Evolutionary conservation across 768 basidiomycete species (phyloP).

Genomic region (Lyophyllum shimeji): DNA sequence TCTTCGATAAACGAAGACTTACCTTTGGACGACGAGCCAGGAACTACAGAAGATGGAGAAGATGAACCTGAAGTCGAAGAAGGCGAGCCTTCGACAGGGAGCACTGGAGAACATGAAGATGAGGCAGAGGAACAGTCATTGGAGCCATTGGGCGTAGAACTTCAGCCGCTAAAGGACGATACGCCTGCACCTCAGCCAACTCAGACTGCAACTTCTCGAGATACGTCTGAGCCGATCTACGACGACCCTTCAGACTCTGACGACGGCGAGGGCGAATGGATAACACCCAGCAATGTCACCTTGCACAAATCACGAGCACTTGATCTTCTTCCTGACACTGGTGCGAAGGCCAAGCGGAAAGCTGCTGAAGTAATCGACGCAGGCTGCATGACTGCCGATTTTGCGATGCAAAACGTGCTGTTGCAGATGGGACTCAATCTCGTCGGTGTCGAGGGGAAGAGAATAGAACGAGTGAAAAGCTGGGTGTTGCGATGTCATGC

Average conservation of each 20-base stretch:
- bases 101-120: slow-evolving; percentile 17
- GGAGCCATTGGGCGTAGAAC: slow-evolving; percentile 48
- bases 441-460: slow-evolving; percentile 87
- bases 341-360: slow-evolving; percentile 35
- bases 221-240: slow-evolving; percentile 42
- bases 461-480: slow-evolving; percentile 87
- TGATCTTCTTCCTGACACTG: slow-evolving; percentile 69
- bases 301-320: slow-evolving; percentile 87
- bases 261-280: slow-evolving; percentile 94
- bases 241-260: slow-evolving; percentile 79
- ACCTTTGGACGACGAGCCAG: slow-evolving; percentile 17
- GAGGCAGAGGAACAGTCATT: slow-evolving; percentile 22
- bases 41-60: slow-evolving; percentile 5
- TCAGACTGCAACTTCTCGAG: slow-evolving; percentile 9
- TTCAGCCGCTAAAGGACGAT: slow-evolving; percentile 32
- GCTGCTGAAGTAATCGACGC: slow-evolving; percentile 49
- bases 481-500: slow-evolving; percentile 98
- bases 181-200: slow-evolving; percentile 3
- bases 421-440: slow-evolving; percentile 92
- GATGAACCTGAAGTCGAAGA: not conserved
- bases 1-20: slow-evolving; percentile 14
- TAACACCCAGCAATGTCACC: slow-evolving; percentile 85
- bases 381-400: slow-evolving; percentile 98
- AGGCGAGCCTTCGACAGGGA: slow-evolving; percentile 7
- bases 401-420: slow-evolving; percentile 97